Evolutionary conservation across 176 grass and related monocot genomes (phyloP).

Genomic region (Carex littledalei): DNA sequence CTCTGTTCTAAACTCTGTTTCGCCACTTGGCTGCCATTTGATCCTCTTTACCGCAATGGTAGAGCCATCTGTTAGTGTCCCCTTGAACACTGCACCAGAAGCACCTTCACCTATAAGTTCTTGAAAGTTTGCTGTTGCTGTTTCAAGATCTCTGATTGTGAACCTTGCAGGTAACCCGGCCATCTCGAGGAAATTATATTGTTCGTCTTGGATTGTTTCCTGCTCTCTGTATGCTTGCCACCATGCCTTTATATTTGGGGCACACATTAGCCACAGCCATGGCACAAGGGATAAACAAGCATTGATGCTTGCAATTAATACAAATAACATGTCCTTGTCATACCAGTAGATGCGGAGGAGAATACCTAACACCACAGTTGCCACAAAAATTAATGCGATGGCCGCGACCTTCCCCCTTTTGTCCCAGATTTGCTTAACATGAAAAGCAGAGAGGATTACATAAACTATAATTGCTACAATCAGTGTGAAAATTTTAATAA

Average conservation of each 20-base stretch:
- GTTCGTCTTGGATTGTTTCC: not conserved
- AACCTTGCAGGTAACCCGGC: slow-evolving; percentile 6
- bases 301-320: not conserved
- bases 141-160: not conserved
- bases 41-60: slow-evolving; percentile 46
- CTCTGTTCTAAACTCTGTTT: slow-evolving; percentile 38
- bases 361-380: not conserved
- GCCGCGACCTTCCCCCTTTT: not conserved
- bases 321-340: not conserved
- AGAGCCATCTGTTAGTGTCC: slow-evolving; percentile 44
- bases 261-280: not conserved
- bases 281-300: not conserved
- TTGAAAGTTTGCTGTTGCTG: slow-evolving; percentile 29
- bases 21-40: slow-evolving; percentile 8
- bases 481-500: not conserved
- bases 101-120: slow-evolving; percentile 34
- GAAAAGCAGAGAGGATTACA: not conserved
- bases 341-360: not conserved
- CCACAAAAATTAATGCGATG: not conserved
- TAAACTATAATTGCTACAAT: not conserved
- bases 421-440: not conserved
- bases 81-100: slow-evolving; percentile 41
- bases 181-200: not conserved
- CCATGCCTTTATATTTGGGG: not conserved
- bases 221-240: not conserved